Evolutionary conservation across 2,329 filamentous ascomycete genomes (phyloP).

Genomic region (Penicillium griseofulvum): DNA sequence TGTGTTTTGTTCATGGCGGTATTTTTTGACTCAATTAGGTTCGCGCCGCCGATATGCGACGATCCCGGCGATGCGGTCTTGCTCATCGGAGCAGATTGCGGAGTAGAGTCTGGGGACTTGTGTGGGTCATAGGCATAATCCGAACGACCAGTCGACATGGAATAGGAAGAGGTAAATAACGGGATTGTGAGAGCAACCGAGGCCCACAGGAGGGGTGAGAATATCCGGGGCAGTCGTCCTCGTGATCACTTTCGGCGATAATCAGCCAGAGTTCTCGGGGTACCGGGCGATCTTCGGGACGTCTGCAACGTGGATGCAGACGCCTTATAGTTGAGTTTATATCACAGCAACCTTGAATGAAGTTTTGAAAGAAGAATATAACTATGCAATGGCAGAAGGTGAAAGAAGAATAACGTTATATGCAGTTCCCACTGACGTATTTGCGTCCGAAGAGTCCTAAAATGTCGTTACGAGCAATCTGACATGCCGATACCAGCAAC

Average conservation of each 20-base stretch:
- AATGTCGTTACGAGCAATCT: constrained; percentile 13
- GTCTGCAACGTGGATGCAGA: not conserved
- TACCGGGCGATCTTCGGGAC: constrained; percentile 27
- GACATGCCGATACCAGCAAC: constrained; percentile 36
- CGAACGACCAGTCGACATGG: constrained; percentile 27
- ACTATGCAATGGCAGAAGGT: constrained; percentile 2
- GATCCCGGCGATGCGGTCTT: constrained; percentile 27
- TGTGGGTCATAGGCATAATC: constrained; percentile 29
- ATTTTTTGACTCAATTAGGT: constrained; percentile 14
- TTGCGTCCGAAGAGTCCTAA: not conserved
- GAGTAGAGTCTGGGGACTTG: constrained; percentile 16
- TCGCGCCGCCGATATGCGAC: constrained; percentile 19
- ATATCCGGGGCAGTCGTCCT: constrained; percentile 22
- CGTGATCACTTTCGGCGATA: constrained; percentile 28
- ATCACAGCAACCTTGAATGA: not conserved
- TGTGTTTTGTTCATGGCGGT: constrained; percentile 10
- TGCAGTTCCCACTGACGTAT: constrained; percentile 12
- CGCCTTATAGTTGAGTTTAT: no score
- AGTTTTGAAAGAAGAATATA: not conserved
- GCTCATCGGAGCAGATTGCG: constrained; percentile 32
- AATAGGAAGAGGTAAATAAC: constrained; percentile 13
- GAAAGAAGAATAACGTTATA: constrained; percentile 4
- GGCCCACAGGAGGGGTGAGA: constrained; percentile 14
- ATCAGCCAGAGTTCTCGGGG: constrained; percentile 25
- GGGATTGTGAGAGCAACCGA: constrained; percentile 16